Base-by-base conservation (phyloP, 495 filamentous ascomycete genomes). In the Aspergillus nidulans region DNA sequence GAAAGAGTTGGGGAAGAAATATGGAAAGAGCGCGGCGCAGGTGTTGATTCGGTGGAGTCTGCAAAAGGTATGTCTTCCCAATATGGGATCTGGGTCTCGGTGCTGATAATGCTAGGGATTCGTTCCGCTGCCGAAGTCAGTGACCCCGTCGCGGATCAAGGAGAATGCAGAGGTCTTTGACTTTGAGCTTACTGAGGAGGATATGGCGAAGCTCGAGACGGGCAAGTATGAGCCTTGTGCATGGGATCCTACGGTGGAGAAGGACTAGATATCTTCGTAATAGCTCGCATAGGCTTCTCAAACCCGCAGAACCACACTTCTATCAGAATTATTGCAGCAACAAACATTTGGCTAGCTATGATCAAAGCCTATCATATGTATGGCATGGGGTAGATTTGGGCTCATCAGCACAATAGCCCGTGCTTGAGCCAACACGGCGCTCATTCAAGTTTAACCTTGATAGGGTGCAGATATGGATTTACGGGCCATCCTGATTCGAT, bases 41-140 rank as follows among this genome's bases (percentile, higher is more conserved):
- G 76, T 96, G 8, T 66, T 97, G 56, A 48, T 97, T 9, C 77
- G 89, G 46, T 97, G 92, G 91, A 91, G 88, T 64, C 70, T 96
- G 69, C 89, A 96, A 65, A 92, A 80, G 78, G 81, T 83, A 77
- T 53, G 52, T 56, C 16, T 20, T 18, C 36, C 24, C 26, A 5
- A 30, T 30, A 4, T 30, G 5, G 10, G 26, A 38, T 20, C 3
- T 32, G 15, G 36, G 23, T 42, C 18, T 83, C 60, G 63, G 73
- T 45, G 64, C 52, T 19, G 59, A 87, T 59, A 70, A 85, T 42
- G 78, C 59, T 88, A 81, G 79, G 81, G 82, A 40, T 84, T 79
- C 34, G 81, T 82, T 19, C 83, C 85, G 10, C 69, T 87, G 9
- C 84, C 84, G 13, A 87, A 86, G 69, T 84, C 80, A 25, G 79